phyloP scores from a whole-genome alignment of 345 rosid genomes.

The Salix caprea region DNA sequence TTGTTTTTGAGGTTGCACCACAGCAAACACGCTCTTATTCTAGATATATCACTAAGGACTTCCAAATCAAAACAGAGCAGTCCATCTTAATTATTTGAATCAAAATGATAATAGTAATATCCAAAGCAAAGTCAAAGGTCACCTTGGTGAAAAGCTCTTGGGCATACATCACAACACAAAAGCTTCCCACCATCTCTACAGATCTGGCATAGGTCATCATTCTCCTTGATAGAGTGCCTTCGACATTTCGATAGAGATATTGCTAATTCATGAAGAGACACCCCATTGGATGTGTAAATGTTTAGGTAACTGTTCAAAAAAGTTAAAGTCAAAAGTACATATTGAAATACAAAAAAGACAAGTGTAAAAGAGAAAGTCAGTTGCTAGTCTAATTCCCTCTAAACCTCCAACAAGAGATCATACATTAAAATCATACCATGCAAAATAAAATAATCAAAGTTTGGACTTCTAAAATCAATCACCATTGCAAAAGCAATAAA shows the following conservation, averaged over 20 bases:
- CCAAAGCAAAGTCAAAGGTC: slow-evolving; percentile 3
- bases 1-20: too few relatives aligned
- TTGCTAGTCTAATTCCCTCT: background rate
- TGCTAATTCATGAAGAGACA: slow-evolving; percentile 96
- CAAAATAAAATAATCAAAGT: background rate
- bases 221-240: slow-evolving; percentile 66
- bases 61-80: background rate
- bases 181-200: slow-evolving; percentile 98
- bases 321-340: background rate
- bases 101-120: background rate
- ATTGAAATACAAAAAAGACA: background rate
- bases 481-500: background rate
- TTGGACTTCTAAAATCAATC: background rate
- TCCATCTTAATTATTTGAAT: background rate
- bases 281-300: slow-evolving; percentile 95
- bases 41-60: background rate
- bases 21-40: background rate
- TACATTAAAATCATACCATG: background rate
- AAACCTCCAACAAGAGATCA: background rate
- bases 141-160: slow-evolving; percentile 97
- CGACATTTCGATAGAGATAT: slow-evolving; percentile 74
- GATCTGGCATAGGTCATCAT: slow-evolving; percentile 76
- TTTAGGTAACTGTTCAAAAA: slow-evolving; percentile 65
- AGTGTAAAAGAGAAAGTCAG: background rate
- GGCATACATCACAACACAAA: slow-evolving; percentile 91